These are phyloP conservation scores for Candida arabinofermentans DNA, from an alignment of 805 yeast species.

Conservation along the genomic window DNA sequence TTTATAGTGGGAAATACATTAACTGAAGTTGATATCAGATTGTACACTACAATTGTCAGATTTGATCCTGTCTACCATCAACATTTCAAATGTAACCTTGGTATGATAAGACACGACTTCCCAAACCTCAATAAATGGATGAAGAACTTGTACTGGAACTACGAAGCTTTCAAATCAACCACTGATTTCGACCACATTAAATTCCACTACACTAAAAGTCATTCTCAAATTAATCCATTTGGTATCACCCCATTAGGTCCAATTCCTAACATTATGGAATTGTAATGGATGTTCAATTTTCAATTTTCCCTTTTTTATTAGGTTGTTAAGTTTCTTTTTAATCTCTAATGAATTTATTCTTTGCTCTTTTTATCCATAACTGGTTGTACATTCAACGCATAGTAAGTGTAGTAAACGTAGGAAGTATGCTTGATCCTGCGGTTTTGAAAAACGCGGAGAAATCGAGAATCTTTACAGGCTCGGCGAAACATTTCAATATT, in stretches of 20 bases:
- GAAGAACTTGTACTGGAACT: conserved; percentile 76
- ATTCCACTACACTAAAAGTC: conserved; percentile 85
- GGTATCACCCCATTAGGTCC: conserved; percentile 91
- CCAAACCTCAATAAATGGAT: conserved; percentile 81
- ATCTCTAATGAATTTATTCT: too few species aligned
- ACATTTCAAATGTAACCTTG: conserved; percentile 90
- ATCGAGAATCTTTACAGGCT: too few species aligned
- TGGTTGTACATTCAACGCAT: too few species aligned
- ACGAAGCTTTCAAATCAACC: conserved; percentile 63
- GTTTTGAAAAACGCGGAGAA: too few species aligned
- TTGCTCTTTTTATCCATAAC: too few species aligned
- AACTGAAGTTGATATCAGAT: conserved; percentile 88
- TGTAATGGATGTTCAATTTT: conserved; percentile 12
- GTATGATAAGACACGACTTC: conserved; percentile 72
- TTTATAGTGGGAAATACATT: conserved; percentile 60
- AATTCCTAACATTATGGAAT: conserved; percentile 62
- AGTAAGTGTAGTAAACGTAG: too few species aligned
- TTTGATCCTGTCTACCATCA: conserved; percentile 93
- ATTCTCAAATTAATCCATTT: conserved; percentile 71
- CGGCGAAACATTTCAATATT: too few species aligned
- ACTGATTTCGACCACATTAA: conserved; percentile 90
- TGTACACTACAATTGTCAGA: conserved; percentile 82
- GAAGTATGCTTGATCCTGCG: too few species aligned
- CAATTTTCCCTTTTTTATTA: neutral
- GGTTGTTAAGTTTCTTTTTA: neutral